Percentiles rank a stretch among this genome's conserved stretches.
These are phyloP conservation scores for Termitomyces sp. DNA, from an alignment of 768 basidiomycete species.

Conservation along the genomic window DNA sequence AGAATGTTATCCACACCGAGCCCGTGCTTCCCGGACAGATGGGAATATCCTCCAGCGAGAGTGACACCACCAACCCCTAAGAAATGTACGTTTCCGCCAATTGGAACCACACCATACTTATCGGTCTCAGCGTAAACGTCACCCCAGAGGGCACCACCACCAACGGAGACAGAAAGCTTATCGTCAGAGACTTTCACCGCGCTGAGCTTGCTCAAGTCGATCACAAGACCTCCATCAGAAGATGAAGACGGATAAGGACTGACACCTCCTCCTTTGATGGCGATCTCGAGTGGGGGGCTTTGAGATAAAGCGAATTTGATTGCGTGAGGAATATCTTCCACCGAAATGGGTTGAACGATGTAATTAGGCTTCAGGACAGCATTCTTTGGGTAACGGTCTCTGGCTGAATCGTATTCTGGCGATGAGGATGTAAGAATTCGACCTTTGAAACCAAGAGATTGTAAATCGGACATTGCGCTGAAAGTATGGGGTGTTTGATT, in stretches of 20 bases:
- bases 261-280: slow-evolving; percentile 15
- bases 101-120: slow-evolving; percentile 7
- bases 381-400: neutral
- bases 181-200: slow-evolving; percentile 6
- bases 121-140: slow-evolving; percentile 11
- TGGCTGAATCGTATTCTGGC: neutral
- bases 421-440: neutral
- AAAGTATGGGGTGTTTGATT: neutral
- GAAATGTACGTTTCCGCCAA: slow-evolving; percentile 13
- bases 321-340: neutral
- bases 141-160: slow-evolving; percentile 14
- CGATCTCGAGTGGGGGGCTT: slow-evolving; percentile 11
- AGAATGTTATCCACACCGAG: slow-evolving; percentile 16
- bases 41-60: slow-evolving; percentile 10
- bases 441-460: neutral
- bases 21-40: slow-evolving; percentile 5
- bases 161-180: slow-evolving; percentile 7
- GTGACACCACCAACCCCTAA: slow-evolving; percentile 11
- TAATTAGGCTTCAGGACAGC: neutral
- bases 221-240: slow-evolving; percentile 15
- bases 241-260: slow-evolving; percentile 3
- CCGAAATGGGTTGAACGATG: neutral
- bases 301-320: neutral
- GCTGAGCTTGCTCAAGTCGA: slow-evolving; percentile 10
- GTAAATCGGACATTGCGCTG: neutral